A percentile compares a stretch with the other conserved stretches of the same genome.
Evolutionary conservation across 805 yeast genomes (phyloP).

Genomic region (Priceomyces haplophilus): DNA sequence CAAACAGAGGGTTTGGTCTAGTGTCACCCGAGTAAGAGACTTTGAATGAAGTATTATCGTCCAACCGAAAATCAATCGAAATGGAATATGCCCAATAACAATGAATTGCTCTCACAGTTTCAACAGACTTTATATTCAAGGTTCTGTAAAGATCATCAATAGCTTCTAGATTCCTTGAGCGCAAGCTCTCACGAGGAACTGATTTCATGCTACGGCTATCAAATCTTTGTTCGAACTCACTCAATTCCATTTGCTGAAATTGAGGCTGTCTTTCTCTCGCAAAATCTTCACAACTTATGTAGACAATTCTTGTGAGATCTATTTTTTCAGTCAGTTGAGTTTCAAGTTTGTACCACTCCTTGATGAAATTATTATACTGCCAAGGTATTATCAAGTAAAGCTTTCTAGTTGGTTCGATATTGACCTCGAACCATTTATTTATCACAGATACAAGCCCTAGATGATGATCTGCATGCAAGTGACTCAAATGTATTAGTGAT

Average conservation of each 20-base stretch:
- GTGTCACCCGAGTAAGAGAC: slow-evolving; percentile 94
- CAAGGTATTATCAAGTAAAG: slow-evolving; percentile 71
- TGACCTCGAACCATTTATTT: slow-evolving; percentile 58
- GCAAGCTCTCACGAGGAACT: slow-evolving; percentile 21
- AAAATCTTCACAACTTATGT: slow-evolving; percentile 62
- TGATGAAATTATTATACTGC: slow-evolving; percentile 63
- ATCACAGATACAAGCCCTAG: slow-evolving; percentile 74
- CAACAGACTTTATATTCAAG: slow-evolving; percentile 42
- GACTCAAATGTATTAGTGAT: slow-evolving; percentile 69
- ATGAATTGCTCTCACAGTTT: slow-evolving; percentile 77
- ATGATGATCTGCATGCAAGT: slow-evolving; percentile 97
- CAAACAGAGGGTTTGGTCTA: slow-evolving; percentile 70
- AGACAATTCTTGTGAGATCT: slow-evolving; percentile 43
- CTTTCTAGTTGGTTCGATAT: slow-evolving; percentile 25
- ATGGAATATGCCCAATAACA: slow-evolving; percentile 74
- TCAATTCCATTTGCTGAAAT: slow-evolving; percentile 24
- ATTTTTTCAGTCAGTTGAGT: slow-evolving; percentile 16
- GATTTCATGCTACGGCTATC: slow-evolving; percentile 17
- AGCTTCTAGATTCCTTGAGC: slow-evolving; percentile 22
- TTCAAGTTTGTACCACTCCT: slow-evolving; percentile 65
- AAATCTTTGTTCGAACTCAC: slow-evolving; percentile 31
- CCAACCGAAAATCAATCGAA: slow-evolving; percentile 54
- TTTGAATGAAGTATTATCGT: slow-evolving; percentile 45
- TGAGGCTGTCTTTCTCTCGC: slow-evolving; percentile 30
- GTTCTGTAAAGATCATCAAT: slow-evolving; percentile 39